phyloP scores from a whole-genome alignment of 345 rosid species.

The rapeseed (Brassica napus) region DNA sequence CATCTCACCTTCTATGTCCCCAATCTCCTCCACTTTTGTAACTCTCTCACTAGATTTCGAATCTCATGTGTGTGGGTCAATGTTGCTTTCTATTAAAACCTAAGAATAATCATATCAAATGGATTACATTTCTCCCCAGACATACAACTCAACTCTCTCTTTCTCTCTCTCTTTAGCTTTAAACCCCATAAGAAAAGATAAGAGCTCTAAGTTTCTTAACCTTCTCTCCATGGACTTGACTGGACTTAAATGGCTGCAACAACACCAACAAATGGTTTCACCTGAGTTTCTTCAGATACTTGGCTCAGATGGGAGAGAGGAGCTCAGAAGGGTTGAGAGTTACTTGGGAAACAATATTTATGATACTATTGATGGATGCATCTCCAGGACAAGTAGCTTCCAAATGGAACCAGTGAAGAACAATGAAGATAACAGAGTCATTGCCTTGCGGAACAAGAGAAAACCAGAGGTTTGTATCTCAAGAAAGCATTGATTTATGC shows the following conservation, averaged over 20 bases:
- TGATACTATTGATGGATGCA: neutral
- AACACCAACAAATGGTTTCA: neutral
- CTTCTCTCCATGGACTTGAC: neutral
- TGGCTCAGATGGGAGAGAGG: neutral
- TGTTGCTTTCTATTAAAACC: neutral
- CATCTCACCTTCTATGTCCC: neutral
- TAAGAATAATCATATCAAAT: neutral
- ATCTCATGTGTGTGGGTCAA: conserved; percentile 1
- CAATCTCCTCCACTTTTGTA: neutral
- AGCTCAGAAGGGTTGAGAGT: neutral
- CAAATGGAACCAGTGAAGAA: neutral
- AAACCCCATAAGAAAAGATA: neutral
- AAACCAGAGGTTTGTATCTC: neutral
- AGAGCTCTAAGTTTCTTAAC: neutral
- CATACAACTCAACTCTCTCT: neutral
- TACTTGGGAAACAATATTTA: neutral
- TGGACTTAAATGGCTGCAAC: neutral
- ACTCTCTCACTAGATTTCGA: neutral
- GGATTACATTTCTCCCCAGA: neutral
- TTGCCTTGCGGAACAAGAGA: neutral
- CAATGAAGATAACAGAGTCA: neutral
- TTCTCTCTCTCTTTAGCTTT: neutral
- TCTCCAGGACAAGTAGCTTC: neutral
- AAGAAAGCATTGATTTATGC: neutral
- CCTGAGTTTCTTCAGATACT: neutral